A percentile compares a stretch with the other conserved stretches of the same genome.
phyloP scores from a whole-genome alignment of 768 basidiomycete species.

The Termitomyces heimii region DNA sequence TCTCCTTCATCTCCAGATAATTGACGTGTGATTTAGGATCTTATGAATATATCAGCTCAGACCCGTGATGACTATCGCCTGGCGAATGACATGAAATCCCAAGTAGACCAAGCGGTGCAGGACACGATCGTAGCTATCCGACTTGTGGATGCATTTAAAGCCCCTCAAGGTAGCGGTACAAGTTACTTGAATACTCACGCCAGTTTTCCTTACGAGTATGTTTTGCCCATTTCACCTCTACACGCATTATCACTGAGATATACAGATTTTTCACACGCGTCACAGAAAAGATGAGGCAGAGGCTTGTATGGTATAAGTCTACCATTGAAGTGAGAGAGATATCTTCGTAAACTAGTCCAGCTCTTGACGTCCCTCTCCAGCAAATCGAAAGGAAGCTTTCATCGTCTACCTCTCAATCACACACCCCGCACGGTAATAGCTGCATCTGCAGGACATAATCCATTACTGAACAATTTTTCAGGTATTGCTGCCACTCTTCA shows the following conservation, averaged over 20 bases:
- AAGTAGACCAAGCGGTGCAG: conserved; percentile 73
- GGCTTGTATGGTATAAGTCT: conserved; percentile 71
- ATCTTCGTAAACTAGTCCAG: neutral
- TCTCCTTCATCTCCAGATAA: neutral
- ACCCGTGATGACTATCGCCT: conserved; percentile 63
- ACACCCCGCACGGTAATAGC: conserved; percentile 68
- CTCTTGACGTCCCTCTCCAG: conserved; percentile 24
- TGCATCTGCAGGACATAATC: neutral
- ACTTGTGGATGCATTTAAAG: conserved; percentile 73
- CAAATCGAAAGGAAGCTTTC: conserved; percentile 83
- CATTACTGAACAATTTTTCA: conserved; percentile 1
- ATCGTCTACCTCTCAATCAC: conserved; percentile 55
- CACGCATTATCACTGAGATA: conserved; percentile 5
- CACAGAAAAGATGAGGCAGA: conserved; percentile 64
- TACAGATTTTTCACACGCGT: conserved; percentile 68
- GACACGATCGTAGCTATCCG: conserved; percentile 75
- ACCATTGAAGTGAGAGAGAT: conserved; percentile 61
- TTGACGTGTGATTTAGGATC: conserved; percentile 39
- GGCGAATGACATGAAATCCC: conserved; percentile 65
- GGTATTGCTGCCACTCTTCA: conserved; percentile 74
- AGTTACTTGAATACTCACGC: conserved; percentile 73
- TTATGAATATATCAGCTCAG: conserved; percentile 53
- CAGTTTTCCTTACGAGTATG: conserved; percentile 77
- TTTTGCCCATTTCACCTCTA: neutral
- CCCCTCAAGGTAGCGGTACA: conserved; percentile 60